Percentiles rank a stretch among this genome's conserved stretches.
These are phyloP conservation scores for Dothideomycetidae sp. DNA, from an alignment of 2,329 filamentous ascomycete species.

Conservation along the genomic window DNA sequence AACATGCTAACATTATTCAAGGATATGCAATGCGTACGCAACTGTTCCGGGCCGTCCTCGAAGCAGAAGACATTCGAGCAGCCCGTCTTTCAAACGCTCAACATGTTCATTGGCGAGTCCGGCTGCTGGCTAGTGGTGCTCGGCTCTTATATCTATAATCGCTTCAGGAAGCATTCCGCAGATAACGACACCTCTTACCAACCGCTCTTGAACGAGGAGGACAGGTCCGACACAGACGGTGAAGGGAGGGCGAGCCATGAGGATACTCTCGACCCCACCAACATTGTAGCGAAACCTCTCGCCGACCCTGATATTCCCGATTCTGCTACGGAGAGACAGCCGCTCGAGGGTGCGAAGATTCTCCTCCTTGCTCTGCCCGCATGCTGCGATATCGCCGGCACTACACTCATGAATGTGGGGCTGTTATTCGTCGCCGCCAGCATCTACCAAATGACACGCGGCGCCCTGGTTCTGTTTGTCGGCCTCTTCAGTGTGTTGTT, in stretches of 20 bases:
- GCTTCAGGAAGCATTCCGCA: constrained; percentile 15
- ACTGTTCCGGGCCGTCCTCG: constrained; percentile 59
- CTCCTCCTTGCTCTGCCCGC: constrained; percentile 70
- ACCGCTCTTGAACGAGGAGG: constrained; percentile 11
- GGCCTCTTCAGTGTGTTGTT: constrained; percentile 91
- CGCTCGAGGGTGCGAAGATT: constrained; percentile 56
- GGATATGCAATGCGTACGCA: constrained; percentile 93
- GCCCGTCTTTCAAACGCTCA: constrained; percentile 84
- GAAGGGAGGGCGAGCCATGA: constrained; percentile 4
- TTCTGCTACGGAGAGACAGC: constrained; percentile 28
- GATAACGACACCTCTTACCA: constrained; percentile 7
- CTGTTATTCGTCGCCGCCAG: constrained; percentile 86
- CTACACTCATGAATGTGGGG: constrained; percentile 93
- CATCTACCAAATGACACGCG: constrained; percentile 97
- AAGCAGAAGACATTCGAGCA: constrained; percentile 72
- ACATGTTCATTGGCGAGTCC: constrained; percentile 97
- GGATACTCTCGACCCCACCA: constrained; percentile 22
- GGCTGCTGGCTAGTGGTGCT: constrained; percentile 89
- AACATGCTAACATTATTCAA: constrained; percentile 23
- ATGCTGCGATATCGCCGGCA: constrained; percentile 86
- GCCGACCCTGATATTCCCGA: constrained; percentile 22
- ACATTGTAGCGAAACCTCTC: constrained; percentile 37
- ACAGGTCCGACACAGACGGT: background rate
- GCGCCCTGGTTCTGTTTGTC: constrained; percentile 87
- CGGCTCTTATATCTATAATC: constrained; percentile 50